phyloP scores from a whole-genome alignment of 225 moss, liverwort and hornwort species.

The Thuidium tamariscinum region DNA sequence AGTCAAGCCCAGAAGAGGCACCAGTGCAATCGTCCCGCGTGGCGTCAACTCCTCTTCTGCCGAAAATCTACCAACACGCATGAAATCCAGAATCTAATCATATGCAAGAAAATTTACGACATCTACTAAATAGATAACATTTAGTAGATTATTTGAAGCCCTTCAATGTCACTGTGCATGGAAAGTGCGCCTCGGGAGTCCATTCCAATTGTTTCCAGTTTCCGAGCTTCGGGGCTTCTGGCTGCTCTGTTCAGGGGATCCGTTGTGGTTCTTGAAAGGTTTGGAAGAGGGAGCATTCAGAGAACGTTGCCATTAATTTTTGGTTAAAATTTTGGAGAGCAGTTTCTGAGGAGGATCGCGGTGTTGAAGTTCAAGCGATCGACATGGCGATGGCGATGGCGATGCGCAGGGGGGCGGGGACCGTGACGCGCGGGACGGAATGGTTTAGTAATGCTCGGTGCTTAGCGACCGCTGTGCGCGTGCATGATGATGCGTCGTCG shows the following conservation, averaged over 20 bases:
- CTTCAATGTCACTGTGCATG: not conserved
- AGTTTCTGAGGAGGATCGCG: not conserved
- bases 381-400: constrained; percentile 18
- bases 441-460: not conserved
- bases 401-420: constrained; percentile 15
- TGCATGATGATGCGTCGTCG: constrained; percentile 1
- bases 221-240: not conserved
- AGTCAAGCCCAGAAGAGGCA: not conserved
- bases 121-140: not conserved
- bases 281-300: not conserved
- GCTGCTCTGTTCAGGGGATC: not conserved
- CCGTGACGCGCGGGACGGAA: not conserved
- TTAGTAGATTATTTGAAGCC: not conserved
- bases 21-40: not conserved
- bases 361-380: not conserved
- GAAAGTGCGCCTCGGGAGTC: not conserved
- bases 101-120: fast-evolving
- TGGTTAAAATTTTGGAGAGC: not conserved
- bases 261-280: not conserved
- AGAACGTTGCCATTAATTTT: not conserved
- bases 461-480: not conserved
- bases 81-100: not conserved
- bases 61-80: not conserved
- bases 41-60: not conserved
- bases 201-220: not conserved